These are phyloP conservation scores for Amylocystis lapponica DNA, from an alignment of 768 basidiomycete species.

Conservation along the genomic window DNA sequence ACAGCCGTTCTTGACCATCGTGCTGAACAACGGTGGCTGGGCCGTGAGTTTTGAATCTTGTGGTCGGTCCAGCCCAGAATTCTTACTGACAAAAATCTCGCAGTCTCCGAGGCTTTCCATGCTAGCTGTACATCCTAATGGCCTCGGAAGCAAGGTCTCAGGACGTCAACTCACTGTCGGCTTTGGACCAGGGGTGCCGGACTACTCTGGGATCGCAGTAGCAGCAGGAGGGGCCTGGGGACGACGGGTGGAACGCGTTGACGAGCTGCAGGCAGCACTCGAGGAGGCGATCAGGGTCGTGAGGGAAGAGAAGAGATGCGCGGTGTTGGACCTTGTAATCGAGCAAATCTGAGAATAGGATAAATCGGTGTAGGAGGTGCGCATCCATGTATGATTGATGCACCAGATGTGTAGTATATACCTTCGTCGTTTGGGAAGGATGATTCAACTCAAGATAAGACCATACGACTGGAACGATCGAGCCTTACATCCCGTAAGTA, in stretches of 20 bases:
- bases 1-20: constrained; percentile 51
- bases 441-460: no score
- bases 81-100: neutral
- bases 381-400: no score
- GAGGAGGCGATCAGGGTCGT: constrained; percentile 51
- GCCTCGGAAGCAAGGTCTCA: constrained; percentile 38
- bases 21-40: constrained; percentile 73
- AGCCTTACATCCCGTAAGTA: no score
- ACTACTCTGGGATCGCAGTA: constrained; percentile 56
- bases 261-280: constrained; percentile 29
- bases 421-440: no score
- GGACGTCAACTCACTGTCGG: constrained; percentile 53
- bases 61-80: neutral
- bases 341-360: constrained; percentile 17
- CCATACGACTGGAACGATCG: no score
- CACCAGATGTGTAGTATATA: no score
- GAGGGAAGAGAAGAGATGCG: constrained; percentile 52
- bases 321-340: constrained; percentile 54
- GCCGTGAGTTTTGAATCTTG: constrained; percentile 32
- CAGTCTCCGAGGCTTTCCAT: constrained; percentile 60
- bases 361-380: no score
- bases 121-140: constrained; percentile 56
- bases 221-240: constrained; percentile 70
- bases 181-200: constrained; percentile 57
- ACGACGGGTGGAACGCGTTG: constrained; percentile 28